Base-by-base conservation (phyloP, 2,329 filamentous ascomycete species). In the Sclerotinia nivalis region DNA sequence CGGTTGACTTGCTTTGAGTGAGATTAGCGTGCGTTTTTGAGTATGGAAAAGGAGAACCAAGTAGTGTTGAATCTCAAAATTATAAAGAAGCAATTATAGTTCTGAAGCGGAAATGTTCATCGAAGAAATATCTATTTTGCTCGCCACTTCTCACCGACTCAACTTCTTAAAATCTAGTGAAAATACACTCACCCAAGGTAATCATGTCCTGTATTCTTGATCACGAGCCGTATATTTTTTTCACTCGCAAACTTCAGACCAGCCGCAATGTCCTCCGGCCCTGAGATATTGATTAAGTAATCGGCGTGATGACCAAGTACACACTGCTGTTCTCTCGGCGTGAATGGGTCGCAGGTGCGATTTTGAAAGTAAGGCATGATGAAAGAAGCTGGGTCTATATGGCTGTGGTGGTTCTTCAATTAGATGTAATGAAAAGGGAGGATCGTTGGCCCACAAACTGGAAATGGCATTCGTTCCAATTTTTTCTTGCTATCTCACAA, bases 191-290 rank as follows among this genome's bases (percentile, higher is more conserved):
- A 80, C 25, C 82, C 20, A n/a, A 45, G 54, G 15, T 45, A 45
- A 45, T 81, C 81, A 72, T 84, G 82, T 7, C 82, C 81, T 3
- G 82, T 83, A 71, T 83, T 83, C 72, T 80, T 81, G 65, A 79
- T 75, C 1, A 75, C 76, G 10, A 79, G 68, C 9, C 77, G 78
- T 31, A 80, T 74, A 22, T 74, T 75, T 1, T 73, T 69, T 37
- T 77, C 74, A 20, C 69, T 72, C 37, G 79, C 79, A 69, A 81
- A 81, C 31, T 73, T 71, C 31, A 81, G 73, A 12, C 69, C 66
- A 22, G 66, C 69, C 45, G 52, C 45, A 43, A 69, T 40, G 56
- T 71, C 69, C 9, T 15, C 47, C 10, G 58, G 47, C 9, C 22
- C 25, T 5, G 58, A 28, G 10, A 71, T 60, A 43, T 71, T 66